A percentile compares a stretch with the other conserved stretches of the same genome.
These are phyloP conservation scores for Aspergillus nomiae DNA, from an alignment of 2,329 filamentous ascomycete genomes.

Conservation along the genomic window DNA sequence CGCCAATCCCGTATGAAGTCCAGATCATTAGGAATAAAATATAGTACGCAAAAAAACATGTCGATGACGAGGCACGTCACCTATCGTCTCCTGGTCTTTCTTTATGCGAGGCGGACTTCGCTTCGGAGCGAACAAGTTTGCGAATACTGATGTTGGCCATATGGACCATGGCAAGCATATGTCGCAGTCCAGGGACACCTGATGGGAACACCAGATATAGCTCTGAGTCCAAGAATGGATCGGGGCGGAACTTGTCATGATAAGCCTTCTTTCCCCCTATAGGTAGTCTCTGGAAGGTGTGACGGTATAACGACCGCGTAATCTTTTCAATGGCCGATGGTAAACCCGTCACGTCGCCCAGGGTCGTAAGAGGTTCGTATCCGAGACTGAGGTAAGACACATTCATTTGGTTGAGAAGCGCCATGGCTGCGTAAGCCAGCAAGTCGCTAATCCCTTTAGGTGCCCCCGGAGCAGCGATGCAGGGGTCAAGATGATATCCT, in stretches of 20 bases:
- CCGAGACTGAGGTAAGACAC: slow-evolving; percentile 43
- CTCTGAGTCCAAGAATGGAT: slow-evolving; percentile 31
- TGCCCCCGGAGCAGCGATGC: slow-evolving; percentile 36
- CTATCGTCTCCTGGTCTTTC: background rate
- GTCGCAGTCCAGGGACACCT: slow-evolving; percentile 31
- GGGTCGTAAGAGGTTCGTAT: slow-evolving; percentile 38
- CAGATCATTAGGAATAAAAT: background rate
- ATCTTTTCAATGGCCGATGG: slow-evolving; percentile 27
- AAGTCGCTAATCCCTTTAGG: slow-evolving; percentile 43
- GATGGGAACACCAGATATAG: slow-evolving; percentile 42
- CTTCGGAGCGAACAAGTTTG: slow-evolving; percentile 17
- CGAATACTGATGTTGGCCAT: slow-evolving; percentile 43
- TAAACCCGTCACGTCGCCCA: slow-evolving; percentile 38
- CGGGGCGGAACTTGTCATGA: slow-evolving; percentile 43
- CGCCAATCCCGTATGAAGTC: background rate
- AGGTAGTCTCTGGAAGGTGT: slow-evolving; percentile 35
- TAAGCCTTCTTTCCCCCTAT: slow-evolving; percentile 44
- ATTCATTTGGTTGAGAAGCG: slow-evolving; percentile 34
- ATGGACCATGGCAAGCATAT: slow-evolving; percentile 39
- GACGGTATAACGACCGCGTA: slow-evolving; percentile 33
- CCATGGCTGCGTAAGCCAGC: slow-evolving; percentile 41
- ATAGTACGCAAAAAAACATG: background rate
- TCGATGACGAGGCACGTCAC: background rate
- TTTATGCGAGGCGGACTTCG: background rate
- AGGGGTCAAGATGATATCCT: slow-evolving; percentile 48